phyloP scores from a whole-genome alignment of 1,139 yeast species.

The Candida tunisiensis region DNA sequence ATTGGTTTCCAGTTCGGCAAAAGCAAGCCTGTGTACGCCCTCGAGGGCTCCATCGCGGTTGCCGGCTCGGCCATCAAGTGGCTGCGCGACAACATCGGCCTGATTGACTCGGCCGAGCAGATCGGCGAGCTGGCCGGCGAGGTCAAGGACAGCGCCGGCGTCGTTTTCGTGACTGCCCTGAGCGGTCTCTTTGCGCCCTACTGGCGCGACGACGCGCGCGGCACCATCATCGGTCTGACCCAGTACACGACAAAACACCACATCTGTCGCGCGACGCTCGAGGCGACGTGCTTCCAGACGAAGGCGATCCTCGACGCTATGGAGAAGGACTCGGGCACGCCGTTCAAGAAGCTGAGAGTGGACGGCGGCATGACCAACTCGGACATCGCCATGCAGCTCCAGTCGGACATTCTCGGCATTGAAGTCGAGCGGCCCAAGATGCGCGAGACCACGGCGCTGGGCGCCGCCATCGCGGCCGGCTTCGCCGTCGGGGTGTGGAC shows the following conservation, averaged over 20 bases:
- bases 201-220: conserved; percentile 90
- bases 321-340: conserved; percentile 64
- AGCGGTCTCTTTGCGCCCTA: conserved; percentile 92
- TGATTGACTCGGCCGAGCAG: conserved; percentile 70
- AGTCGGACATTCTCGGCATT: conserved; percentile 79
- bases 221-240: conserved; percentile 84
- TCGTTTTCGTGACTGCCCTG: conserved; percentile 88
- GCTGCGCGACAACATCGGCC: conserved; percentile 79
- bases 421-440: conserved; percentile 67
- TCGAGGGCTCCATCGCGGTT: conserved; percentile 92
- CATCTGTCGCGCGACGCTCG: conserved; percentile 86
- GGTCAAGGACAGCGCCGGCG: conserved; percentile 77
- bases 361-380: conserved; percentile 97
- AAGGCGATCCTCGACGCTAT: conserved; percentile 82
- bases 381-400: conserved; percentile 85
- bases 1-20: conserved; percentile 81
- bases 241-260: conserved; percentile 79
- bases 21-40: conserved; percentile 64
- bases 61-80: conserved; percentile 94
- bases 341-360: conserved; percentile 36
- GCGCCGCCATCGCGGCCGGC: conserved; percentile 95
- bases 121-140: conserved; percentile 81
- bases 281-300: conserved; percentile 91
- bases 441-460: conserved; percentile 87
- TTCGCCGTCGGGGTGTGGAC: conserved; percentile 67